Percentiles rank a stretch among this genome's conserved stretches.
These are phyloP conservation scores for Penicillium bialowiezense DNA, from an alignment of 495 filamentous ascomycete species.

Conservation along the genomic window DNA sequence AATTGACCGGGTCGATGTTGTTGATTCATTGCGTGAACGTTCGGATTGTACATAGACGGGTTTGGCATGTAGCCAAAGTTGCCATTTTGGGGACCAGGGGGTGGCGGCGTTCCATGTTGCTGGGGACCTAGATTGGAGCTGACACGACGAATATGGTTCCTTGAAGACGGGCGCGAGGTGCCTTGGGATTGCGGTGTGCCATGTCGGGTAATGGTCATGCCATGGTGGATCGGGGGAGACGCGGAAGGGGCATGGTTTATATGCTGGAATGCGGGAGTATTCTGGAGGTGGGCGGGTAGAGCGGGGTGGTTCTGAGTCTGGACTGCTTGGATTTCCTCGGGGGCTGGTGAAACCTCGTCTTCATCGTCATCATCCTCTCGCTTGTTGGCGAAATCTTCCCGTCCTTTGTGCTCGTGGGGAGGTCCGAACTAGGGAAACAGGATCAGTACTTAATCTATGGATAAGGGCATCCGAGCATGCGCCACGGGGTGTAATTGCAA, in stretches of 20 bases:
- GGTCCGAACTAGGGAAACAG: conserved; percentile 66
- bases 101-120: conserved; percentile 57
- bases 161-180: conserved; percentile 75
- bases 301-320: conserved; percentile 42
- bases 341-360: conserved; percentile 64
- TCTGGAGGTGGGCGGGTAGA: conserved; percentile 74
- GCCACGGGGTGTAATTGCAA: conserved; percentile 15
- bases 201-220: conserved; percentile 67
- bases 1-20: conserved; percentile 47
- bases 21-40: conserved; percentile 48
- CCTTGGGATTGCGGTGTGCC: conserved; percentile 78
- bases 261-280: conserved; percentile 69
- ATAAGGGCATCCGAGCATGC: background rate
- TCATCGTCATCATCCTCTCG: conserved; percentile 86
- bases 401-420: conserved; percentile 94
- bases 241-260: conserved; percentile 84
- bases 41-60: conserved; percentile 79
- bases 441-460: background rate
- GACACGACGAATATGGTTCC: conserved; percentile 71
- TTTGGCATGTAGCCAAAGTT: conserved; percentile 78
- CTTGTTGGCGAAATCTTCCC: conserved; percentile 85
- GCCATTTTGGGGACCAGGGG: conserved; percentile 64
- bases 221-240: conserved; percentile 86
- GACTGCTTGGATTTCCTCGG: conserved; percentile 50
- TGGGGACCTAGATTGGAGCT: conserved; percentile 74